Evolutionary conservation across 1,139 yeast species (phyloP).

Genomic region (Ogataea hybrid): DNA sequence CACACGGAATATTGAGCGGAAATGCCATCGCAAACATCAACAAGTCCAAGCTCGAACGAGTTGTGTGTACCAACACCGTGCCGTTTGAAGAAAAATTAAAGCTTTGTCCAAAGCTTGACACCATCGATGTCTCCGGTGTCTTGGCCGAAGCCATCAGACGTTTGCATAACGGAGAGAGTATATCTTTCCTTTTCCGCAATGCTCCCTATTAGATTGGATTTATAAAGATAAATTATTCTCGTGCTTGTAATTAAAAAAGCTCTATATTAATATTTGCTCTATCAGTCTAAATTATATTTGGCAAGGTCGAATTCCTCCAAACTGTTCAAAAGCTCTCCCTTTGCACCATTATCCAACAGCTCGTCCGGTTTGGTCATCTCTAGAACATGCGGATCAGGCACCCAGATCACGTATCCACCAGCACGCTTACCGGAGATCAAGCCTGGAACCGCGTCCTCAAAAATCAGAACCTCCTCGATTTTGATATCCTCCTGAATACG

Average conservation of each 20-base stretch:
- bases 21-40: constrained; percentile 84
- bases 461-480: constrained; percentile 80
- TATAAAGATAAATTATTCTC: background rate
- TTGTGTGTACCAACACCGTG: constrained; percentile 93
- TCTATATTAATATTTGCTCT: background rate
- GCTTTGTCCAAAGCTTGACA: constrained; percentile 71
- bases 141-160: constrained; percentile 97
- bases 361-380: constrained; percentile 46
- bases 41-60: constrained; percentile 69
- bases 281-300: constrained; percentile 41
- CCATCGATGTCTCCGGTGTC: constrained; percentile 83
- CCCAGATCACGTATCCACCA: constrained; percentile 87
- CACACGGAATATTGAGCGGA: constrained; percentile 92
- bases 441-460: constrained; percentile 95
- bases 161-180: constrained; percentile 95
- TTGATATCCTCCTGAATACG: constrained; percentile 42
- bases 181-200: constrained; percentile 82
- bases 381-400: constrained; percentile 76
- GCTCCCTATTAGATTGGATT: constrained; percentile 44
- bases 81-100: constrained; percentile 79
- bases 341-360: constrained; percentile 38
- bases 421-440: constrained; percentile 80
- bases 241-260: background rate
- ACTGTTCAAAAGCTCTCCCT: constrained; percentile 56
- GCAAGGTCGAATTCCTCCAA: constrained; percentile 53